phyloP scores from a whole-genome alignment of 176 grass and related monocot genomes.

The Raddia distichophylla region DNA sequence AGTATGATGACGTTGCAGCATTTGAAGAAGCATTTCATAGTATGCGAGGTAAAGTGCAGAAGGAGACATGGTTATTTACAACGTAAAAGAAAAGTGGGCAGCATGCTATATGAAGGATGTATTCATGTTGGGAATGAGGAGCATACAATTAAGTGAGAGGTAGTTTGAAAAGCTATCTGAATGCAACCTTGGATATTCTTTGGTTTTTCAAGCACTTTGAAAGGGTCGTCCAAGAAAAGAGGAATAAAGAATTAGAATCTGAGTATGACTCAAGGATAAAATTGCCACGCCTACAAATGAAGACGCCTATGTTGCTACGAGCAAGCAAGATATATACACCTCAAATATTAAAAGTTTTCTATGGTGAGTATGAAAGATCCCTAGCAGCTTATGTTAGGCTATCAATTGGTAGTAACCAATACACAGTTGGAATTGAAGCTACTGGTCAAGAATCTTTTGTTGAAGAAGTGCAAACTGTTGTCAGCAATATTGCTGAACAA shows the following conservation, averaged over 20 bases:
- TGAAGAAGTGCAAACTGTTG: neutral
- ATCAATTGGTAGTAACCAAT: neutral
- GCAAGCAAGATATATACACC: too few relatives aligned
- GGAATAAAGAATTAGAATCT: too few relatives aligned
- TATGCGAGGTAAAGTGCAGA: too few relatives aligned
- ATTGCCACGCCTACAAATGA: neutral
- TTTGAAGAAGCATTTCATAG: neutral
- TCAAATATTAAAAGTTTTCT: neutral
- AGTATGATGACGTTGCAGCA: neutral
- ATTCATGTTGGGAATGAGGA: neutral
- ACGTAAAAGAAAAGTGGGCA: too few relatives aligned
- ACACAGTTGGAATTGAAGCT: neutral
- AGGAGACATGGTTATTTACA: too few relatives aligned
- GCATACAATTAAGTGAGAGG: too few relatives aligned
- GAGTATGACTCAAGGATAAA: neutral
- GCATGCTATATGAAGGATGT: too few relatives aligned
- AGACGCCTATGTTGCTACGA: neutral
- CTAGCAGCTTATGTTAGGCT: neutral
- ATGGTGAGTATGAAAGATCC: slow-evolving; percentile 9
- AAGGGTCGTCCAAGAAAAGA: too few relatives aligned
- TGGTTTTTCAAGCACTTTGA: neutral
- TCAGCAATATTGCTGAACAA: neutral
- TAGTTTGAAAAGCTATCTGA: neutral
- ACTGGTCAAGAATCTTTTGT: neutral
- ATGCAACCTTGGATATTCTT: neutral